Percentiles rank a stretch among this genome's conserved stretches.
These are phyloP conservation scores for Chytriomyces hyalinus DNA, from an alignment of 192 early-diverging fungal species.

Conservation along the genomic window DNA sequence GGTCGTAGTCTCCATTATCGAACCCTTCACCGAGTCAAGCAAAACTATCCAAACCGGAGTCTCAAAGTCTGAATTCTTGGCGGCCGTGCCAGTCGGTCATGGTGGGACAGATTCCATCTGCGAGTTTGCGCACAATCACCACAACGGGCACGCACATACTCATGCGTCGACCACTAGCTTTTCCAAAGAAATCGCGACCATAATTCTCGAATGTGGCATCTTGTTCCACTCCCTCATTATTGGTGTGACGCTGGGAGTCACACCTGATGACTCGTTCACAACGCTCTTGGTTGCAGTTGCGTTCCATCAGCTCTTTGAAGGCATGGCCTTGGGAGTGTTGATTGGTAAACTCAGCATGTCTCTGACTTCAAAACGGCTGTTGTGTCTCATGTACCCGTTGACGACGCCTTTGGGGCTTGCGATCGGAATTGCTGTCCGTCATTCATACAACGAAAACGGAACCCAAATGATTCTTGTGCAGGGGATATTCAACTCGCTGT, in stretches of 20 bases:
- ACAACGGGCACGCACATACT: not conserved
- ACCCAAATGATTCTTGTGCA: constrained; percentile 63
- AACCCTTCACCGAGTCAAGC: not conserved
- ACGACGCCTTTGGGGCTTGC: constrained; percentile 84
- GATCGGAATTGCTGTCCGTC: constrained; percentile 74
- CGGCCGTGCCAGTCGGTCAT: not conserved
- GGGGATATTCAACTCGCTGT: constrained; percentile 74
- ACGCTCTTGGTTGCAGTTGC: constrained; percentile 51
- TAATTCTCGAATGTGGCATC: constrained; percentile 55
- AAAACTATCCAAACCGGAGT: not conserved
- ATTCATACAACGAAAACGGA: constrained; percentile 63
- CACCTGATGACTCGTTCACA: constrained; percentile 35
- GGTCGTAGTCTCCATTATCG: not conserved
- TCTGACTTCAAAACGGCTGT: not conserved
- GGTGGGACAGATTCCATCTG: not conserved
- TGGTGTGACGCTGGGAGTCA: constrained; percentile 42
- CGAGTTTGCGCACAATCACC: not conserved
- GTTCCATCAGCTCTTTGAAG: constrained; percentile 57
- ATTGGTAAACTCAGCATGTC: constrained; percentile 20
- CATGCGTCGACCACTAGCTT: not conserved
- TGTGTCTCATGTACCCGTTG: constrained; percentile 59
- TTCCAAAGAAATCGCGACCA: constrained; percentile 20
- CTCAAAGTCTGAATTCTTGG: not conserved
- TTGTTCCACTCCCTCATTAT: constrained; percentile 52
- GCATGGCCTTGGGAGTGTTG: constrained; percentile 42